Percentiles rank a stretch among this genome's conserved stretches.
phyloP scores from a whole-genome alignment of 106 monocot species.

The Posidonia australis region DNA sequence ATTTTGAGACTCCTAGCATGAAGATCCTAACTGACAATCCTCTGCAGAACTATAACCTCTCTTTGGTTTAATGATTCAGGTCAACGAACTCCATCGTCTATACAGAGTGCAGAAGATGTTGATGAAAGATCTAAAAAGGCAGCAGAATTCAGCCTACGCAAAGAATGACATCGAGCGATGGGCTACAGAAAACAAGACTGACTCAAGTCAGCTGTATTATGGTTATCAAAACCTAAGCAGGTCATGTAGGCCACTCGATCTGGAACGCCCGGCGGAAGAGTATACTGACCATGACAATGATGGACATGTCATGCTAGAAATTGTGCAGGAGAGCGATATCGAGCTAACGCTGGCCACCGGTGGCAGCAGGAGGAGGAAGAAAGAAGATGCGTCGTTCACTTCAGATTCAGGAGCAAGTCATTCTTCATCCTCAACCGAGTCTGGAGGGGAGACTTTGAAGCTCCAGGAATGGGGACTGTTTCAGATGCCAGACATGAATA shows the following conservation, averaged over 20 bases:
- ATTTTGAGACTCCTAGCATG: too few relatives aligned
- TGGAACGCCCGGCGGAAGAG: conserved; percentile 15
- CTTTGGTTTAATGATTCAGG: conserved; percentile 23
- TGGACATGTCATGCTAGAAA: conserved; percentile 7
- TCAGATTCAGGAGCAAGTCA: conserved; percentile 35
- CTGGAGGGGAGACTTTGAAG: conserved; percentile 11
- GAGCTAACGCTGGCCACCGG: conserved; percentile 66
- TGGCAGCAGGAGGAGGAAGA: conserved; percentile 22
- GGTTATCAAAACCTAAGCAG: not conserved
- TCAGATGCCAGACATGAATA: conserved; percentile 12
- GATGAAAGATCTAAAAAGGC: conserved; percentile 47
- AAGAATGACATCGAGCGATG: not conserved
- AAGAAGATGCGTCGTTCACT: conserved; percentile 16
- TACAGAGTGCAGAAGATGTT: conserved; percentile 54
- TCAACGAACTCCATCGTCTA: conserved; percentile 64
- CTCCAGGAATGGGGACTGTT: conserved; percentile 18
- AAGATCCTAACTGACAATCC: not conserved
- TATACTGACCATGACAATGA: conserved; percentile 15
- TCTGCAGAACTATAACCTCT: too few relatives aligned
- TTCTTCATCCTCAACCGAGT: conserved; percentile 42
- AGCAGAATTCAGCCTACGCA: not conserved
- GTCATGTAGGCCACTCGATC: conserved; percentile 5
- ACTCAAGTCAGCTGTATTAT: not conserved
- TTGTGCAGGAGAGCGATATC: conserved; percentile 16
- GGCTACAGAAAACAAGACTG: not conserved